Evolutionary conservation across 2,329 filamentous ascomycete genomes (phyloP).

Genomic region (Fusarium sp.): DNA sequence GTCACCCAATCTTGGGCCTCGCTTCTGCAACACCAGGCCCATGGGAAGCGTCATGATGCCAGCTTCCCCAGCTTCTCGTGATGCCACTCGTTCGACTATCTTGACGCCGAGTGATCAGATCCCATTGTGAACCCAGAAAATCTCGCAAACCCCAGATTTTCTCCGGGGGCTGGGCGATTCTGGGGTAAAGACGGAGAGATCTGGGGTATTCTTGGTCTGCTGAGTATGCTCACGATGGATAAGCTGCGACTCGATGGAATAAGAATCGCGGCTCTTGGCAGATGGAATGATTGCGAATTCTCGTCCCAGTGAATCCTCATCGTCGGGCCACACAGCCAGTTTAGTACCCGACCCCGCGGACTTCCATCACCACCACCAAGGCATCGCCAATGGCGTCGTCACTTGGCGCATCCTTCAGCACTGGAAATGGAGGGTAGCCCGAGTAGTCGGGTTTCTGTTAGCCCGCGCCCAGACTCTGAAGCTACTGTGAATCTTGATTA

Average conservation of each 20-base stretch:
- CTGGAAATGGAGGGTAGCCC: not conserved
- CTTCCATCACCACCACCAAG: not conserved
- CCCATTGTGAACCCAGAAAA: slow-evolving; percentile 2
- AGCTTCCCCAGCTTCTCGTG: slow-evolving; percentile 9
- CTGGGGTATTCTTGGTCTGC: slow-evolving; percentile 13
- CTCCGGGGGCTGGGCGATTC: slow-evolving; percentile 3
- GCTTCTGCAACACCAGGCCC: slow-evolving; percentile 17
- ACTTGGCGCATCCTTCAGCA: not conserved
- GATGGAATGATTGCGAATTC: not conserved
- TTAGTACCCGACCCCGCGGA: not conserved
- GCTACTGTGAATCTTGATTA: not conserved
- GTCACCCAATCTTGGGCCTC: slow-evolving; percentile 16
- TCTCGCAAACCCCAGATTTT: not conserved
- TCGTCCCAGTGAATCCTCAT: not conserved
- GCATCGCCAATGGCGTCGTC: not conserved
- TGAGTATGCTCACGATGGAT: not conserved
- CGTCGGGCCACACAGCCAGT: not conserved
- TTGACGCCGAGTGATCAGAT: slow-evolving; percentile 5
- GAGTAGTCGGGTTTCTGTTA: not conserved
- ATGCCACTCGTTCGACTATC: slow-evolving; percentile 13
- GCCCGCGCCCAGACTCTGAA: not conserved
- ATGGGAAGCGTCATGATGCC: not conserved
- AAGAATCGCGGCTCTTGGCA: slow-evolving; percentile 2
- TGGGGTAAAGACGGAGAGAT: slow-evolving; percentile 17
- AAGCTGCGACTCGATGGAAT: not conserved